Evolutionary conservation across 768 basidiomycete species (phyloP).

Genomic region (Thelephora aurantiotincta): DNA sequence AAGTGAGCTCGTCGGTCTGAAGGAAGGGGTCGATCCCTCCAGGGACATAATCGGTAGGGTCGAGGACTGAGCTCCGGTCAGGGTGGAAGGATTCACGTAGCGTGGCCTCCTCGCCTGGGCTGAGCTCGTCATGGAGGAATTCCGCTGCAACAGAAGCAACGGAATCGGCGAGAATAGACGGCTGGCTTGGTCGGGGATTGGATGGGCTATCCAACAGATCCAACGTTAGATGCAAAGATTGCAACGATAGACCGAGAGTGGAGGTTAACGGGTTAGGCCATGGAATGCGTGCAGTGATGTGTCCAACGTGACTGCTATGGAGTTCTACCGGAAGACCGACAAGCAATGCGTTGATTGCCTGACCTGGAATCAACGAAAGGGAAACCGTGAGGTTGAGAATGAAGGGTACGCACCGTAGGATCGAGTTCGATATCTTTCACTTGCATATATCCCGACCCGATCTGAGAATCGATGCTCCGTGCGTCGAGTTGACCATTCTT

Average conservation of each 20-base stretch:
- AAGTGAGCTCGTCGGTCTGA: slow-evolving; percentile 25
- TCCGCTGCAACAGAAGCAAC: slow-evolving; percentile 76
- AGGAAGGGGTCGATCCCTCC: slow-evolving; percentile 53
- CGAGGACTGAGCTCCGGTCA: slow-evolving; percentile 17
- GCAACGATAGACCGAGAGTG: slow-evolving; percentile 52
- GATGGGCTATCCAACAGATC: slow-evolving; percentile 22
- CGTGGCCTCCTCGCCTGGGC: slow-evolving; percentile 52
- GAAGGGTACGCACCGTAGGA: slow-evolving; percentile 32
- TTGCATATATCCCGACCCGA: slow-evolving; percentile 83
- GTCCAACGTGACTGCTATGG: slow-evolving; percentile 57
- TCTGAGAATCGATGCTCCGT: slow-evolving; percentile 80
- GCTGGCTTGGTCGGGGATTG: slow-evolving; percentile 5
- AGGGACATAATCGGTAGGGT: slow-evolving; percentile 33
- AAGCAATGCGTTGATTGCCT: slow-evolving; percentile 74
- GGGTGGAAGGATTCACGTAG: slow-evolving; percentile 57
- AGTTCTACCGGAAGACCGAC: slow-evolving; percentile 51
- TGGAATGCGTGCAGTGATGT: slow-evolving; percentile 67
- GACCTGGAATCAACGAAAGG: neutral
- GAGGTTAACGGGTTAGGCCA: slow-evolving; percentile 77
- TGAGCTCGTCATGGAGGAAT: slow-evolving; percentile 76
- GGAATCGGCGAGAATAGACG: slow-evolving; percentile 51
- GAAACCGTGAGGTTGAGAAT: slow-evolving; percentile 8
- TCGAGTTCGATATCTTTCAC: slow-evolving; percentile 75
- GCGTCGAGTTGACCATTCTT: slow-evolving; percentile 83
- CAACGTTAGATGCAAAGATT: slow-evolving; percentile 57